Conservation (phyloP, 2,329 filamentous ascomycete species). For the Dothideomycetes sp. region DNA sequence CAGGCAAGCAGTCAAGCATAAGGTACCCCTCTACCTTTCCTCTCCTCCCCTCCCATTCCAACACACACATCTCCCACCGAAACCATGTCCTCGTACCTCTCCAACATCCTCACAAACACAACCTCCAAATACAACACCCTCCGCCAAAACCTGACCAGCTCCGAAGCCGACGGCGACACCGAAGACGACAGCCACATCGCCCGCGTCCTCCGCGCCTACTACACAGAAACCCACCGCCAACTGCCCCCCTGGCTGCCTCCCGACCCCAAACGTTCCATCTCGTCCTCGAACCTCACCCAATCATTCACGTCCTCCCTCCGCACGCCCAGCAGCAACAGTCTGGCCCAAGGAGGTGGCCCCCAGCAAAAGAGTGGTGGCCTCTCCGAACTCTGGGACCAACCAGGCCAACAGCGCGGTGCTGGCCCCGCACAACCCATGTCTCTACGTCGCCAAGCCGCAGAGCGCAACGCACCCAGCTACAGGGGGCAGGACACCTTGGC, state of each 20-base stretch:
- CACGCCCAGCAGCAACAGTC: conserved; percentile 31
- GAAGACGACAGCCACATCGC: conserved; percentile 92
- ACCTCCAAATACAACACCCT: conserved; percentile 48
- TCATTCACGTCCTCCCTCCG: conserved; percentile 40
- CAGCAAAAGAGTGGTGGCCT: conserved; percentile 36
- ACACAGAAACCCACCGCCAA: conserved; percentile 71
- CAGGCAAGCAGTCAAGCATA: too few relatives aligned
- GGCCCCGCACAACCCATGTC: conserved; percentile 14
- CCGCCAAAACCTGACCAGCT: conserved; percentile 55
- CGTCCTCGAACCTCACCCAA: conserved; percentile 37
- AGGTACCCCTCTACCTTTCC: too few relatives aligned
- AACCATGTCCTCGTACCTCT: conserved; percentile 71
- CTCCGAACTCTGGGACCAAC: conserved; percentile 49
- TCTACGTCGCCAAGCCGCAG: conserved; percentile 18
- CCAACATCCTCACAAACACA: conserved; percentile 51
- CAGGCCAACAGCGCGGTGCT: conserved; percentile 30
- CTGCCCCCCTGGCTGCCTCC: conserved; percentile 83
- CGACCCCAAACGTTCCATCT: conserved; percentile 65
- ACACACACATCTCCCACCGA: not conserved
- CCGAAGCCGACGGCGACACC: conserved; percentile 42
- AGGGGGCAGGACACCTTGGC: conserved; percentile 8
- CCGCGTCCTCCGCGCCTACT: conserved; percentile 85
- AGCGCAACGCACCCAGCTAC: conserved; percentile 11
- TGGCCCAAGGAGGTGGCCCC: conserved; percentile 17
- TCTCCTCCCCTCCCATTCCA: too few relatives aligned